Evolutionary conservation across 768 basidiomycete species (phyloP), one percentile per base, ranked within the genome.

Genomic region (Phylloporus sp.): DNA sequence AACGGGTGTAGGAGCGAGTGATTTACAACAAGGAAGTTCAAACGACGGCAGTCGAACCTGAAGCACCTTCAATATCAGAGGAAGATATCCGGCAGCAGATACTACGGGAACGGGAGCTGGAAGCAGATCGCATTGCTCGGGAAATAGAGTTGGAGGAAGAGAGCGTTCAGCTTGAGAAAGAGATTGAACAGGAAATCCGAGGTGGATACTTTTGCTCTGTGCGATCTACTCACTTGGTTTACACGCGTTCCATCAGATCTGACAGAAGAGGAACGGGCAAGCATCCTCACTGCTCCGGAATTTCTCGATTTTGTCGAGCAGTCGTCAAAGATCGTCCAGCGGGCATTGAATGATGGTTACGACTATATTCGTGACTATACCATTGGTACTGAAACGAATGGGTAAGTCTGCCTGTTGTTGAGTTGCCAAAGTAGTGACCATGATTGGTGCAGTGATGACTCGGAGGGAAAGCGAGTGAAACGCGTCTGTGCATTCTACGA

Each of bases 301-400:
- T 97, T 98, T 67, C 71, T 90, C 15, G 88, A 93, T 57, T 99
- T 99, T 67, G 85, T 99, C 15, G 93, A 97, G 65, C 84, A 88
- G 60, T 95, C 92, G 9, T 92, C 91, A 20, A 95, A 95, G 72
- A 93, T 98, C 41, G 82, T 97, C 11, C 92, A 98, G 67, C 79
- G 97, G 45, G 97, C 95, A 20, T 72, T 98, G 55, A 97, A 91
- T 63, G 97, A 98, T 61, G 82, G 82, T 24, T 99, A 99, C 68
- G 97, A 99, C 68, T 97, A 98, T 61, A 91, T 93, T 59, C 85
- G 89, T 29, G 97, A 99, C 72, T 99, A 99, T 65, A 90, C 89
- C n/a, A 81, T 95, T 45, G 88, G 87, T 23, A 76, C 91, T 7
- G 92, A 94, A 64, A 79, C 87, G 7, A 88, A 85, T 60, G 80